Evolutionary conservation across 176 grass and related monocot species (phyloP), one percentile per base, ranked within the genome.

Genomic region (Phoenix dactylifera): DNA sequence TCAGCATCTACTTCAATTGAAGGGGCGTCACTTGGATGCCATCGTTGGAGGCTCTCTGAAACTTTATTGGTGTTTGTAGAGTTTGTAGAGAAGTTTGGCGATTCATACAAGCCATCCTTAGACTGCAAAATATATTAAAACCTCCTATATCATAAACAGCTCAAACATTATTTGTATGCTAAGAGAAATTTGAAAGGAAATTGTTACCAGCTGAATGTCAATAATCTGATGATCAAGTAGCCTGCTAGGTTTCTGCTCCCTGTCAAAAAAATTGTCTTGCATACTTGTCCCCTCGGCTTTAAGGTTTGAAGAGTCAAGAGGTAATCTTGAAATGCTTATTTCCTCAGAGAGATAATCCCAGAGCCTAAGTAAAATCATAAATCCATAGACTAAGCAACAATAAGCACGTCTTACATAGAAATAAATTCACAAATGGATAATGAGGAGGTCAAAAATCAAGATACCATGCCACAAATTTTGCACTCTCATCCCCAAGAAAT

Each of bases 401-500:
- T 76, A 61, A 60, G 65, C 52, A 78, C 57, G 32, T 26, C 15
- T 60, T 49, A 24, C 22, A 50, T 18, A 0, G 49, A 64, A 64
- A 24, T 4, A 64, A 53, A 54, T 4, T 51, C 50, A 56, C 61
- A 18, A 49, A 51, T 4, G 70, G 16, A 14, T 60, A 66, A 59
- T 12, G 48, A 67, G 66, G 65, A 28, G 65, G 55, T 50, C 17
- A 14, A 64, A 15, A 58, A 63, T 49, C 54, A 74, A 50, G 65
- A 66, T 80, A 95, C 90, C 90, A 89, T 81, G 90, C 71, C 64
- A 95, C 82, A 60, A 95, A 95, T 39, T 72, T 81, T 58, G 53
- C 74, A 64, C 74, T 89, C 54, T 89, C 83, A 55, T 86, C 77
- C 2, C 77, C 86, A 62, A 95, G 82, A 77, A 95, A 95, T 65